Percentiles rank a stretch among this genome's conserved stretches.
Conservation (phyloP, 345 rosid species). For the Rubroshorea leprosula region DNA sequence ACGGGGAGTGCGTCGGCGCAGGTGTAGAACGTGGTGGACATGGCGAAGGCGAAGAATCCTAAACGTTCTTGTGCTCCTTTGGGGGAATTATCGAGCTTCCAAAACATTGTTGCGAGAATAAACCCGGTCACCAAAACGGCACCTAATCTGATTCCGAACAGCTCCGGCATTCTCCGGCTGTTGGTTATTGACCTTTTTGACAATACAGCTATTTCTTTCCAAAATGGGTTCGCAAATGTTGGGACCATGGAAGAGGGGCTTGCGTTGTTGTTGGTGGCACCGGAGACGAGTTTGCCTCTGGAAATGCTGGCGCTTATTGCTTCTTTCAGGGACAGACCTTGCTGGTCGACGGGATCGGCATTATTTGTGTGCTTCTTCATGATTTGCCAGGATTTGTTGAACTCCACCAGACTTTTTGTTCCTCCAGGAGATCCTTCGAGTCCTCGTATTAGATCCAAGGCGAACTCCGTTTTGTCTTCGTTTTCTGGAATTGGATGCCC, state of each 20-base stretch:
- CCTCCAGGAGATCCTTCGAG: slow-evolving; percentile 89
- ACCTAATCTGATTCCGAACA: slow-evolving; percentile 67
- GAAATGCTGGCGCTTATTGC: too few species aligned
- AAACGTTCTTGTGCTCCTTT: slow-evolving; percentile 84
- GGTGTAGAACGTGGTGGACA: slow-evolving; percentile 96
- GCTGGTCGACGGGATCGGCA: too few species aligned
- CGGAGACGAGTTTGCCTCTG: slow-evolving; percentile 77
- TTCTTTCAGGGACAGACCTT: too few species aligned
- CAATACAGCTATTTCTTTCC: slow-evolving; percentile 72
- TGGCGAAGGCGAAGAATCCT: slow-evolving; percentile 92
- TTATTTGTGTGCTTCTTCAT: slow-evolving; percentile 24
- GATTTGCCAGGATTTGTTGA: slow-evolving; percentile 70
- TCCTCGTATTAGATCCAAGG: slow-evolving; percentile 73
- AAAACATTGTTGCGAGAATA: slow-evolving; percentile 80
- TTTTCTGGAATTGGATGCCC: slow-evolving; percentile 82
- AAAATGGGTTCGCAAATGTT: slow-evolving; percentile 71
- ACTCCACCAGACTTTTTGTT: slow-evolving; percentile 67
- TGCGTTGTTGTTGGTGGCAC: slow-evolving; percentile 26
- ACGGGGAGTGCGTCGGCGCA: slow-evolving; percentile 93
- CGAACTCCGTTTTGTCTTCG: slow-evolving; percentile 85
- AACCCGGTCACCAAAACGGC: slow-evolving; percentile 84
- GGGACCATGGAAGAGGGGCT: slow-evolving; percentile 56
- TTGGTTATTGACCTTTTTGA: slow-evolving; percentile 61
- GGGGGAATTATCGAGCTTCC: slow-evolving; percentile 83
- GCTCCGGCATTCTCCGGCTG: slow-evolving; percentile 69